Evolutionary conservation across 2,329 filamentous ascomycete genomes (phyloP).

Genomic region (Pseudomassariella vexata): DNA sequence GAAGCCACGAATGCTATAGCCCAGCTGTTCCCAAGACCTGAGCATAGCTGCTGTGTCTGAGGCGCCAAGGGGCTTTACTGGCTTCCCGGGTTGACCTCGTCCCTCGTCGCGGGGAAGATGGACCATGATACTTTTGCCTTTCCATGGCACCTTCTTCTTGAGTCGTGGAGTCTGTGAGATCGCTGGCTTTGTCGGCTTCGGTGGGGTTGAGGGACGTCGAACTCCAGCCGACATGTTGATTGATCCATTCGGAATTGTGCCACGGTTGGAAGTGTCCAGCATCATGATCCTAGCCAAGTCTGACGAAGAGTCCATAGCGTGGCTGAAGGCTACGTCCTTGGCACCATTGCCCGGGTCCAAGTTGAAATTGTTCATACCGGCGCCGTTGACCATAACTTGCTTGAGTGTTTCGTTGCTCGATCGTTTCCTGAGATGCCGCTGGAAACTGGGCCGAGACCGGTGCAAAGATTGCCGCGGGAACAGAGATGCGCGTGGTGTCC

Average conservation of each 20-base stretch:
- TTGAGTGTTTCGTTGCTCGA: conserved; percentile 54
- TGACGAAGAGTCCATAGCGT: conserved; percentile 20
- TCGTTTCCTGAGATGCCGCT: conserved; percentile 36
- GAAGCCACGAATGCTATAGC: conserved; percentile 65
- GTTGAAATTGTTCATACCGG: conserved; percentile 19
- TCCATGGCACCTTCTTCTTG: conserved; percentile 71
- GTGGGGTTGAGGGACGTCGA: conserved; percentile 18
- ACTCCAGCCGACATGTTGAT: conserved; percentile 13
- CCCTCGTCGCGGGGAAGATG: conserved; percentile 63
- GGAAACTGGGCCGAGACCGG: conserved; percentile 30
- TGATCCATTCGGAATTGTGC: conserved; percentile 22
- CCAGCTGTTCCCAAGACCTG: conserved; percentile 60
- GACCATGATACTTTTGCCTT: conserved; percentile 68
- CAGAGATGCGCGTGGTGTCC: conserved; percentile 39
- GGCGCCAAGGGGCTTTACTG: conserved; percentile 47
- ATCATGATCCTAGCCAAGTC: conserved; percentile 20
- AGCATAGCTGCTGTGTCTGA: conserved; percentile 57
- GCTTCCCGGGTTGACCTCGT: conserved; percentile 51
- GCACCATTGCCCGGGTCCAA: conserved; percentile 11
- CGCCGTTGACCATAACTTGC: conserved; percentile 26
- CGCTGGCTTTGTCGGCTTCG: conserved; percentile 28
- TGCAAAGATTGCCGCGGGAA: conserved; percentile 20
- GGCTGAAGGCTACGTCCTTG: conserved; percentile 21
- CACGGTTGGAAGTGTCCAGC: conserved; percentile 25
- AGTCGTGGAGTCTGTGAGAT: conserved; percentile 45